These are phyloP conservation scores for Pinus tabuliformis DNA, from an alignment of 75 land plant genomes.

Conservation along the genomic window DNA sequence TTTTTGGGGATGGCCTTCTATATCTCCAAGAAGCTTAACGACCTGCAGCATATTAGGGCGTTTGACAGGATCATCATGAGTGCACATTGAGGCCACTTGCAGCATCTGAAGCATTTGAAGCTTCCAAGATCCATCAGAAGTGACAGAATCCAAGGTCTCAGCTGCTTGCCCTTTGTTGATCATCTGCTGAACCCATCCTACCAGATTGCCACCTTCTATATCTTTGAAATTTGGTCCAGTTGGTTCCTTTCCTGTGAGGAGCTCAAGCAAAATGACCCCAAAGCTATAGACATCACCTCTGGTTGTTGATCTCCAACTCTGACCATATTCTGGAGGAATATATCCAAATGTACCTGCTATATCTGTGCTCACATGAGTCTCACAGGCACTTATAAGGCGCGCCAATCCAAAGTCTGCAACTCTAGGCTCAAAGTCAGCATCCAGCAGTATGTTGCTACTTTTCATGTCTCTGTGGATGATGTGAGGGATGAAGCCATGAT, in stretches of 20 bases:
- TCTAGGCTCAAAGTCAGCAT: constrained; percentile 36
- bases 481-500: constrained; percentile 46
- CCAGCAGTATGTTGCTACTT: constrained; percentile 43
- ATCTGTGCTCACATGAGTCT: constrained; percentile 46
- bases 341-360: constrained; percentile 50
- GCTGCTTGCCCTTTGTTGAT: constrained; percentile 18
- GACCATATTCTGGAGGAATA: constrained; percentile 50
- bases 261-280: constrained; percentile 42
- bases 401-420: constrained; percentile 49
- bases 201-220: constrained; percentile 34
- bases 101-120: constrained; percentile 25
- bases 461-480: constrained; percentile 51
- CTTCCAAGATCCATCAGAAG: constrained; percentile 34
- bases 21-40: constrained; percentile 13
- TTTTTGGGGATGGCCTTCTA: background rate
- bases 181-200: constrained; percentile 47
- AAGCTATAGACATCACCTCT: constrained; percentile 47
- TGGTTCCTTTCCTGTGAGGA: constrained; percentile 50
- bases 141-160: constrained; percentile 26
- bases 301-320: constrained; percentile 37
- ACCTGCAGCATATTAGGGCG: constrained; percentile 38
- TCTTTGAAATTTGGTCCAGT: constrained; percentile 36
- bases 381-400: constrained; percentile 40
- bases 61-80: constrained; percentile 24
- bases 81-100: constrained; percentile 27